Conservation (phyloP, 1,284 basidiomycete genomes). For the Ustilago trichophora region DNA sequence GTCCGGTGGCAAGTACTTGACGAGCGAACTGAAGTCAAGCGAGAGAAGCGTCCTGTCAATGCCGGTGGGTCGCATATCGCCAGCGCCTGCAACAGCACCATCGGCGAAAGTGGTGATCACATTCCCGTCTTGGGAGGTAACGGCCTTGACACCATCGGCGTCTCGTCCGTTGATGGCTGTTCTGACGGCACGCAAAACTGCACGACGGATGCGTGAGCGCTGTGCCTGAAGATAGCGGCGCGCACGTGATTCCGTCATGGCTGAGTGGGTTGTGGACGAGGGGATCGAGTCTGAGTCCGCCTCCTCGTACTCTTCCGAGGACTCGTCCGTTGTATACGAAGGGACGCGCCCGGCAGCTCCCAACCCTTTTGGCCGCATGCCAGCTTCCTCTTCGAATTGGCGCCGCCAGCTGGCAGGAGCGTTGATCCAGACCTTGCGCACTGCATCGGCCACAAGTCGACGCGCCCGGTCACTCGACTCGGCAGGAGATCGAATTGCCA, state of each 20-base stretch:
- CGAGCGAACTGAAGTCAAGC: slow-evolving; percentile 51
- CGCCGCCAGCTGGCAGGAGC: slow-evolving; percentile 63
- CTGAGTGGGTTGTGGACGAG: slow-evolving; percentile 16
- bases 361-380: slow-evolving; percentile 12
- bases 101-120: slow-evolving; percentile 32
- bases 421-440: slow-evolving; percentile 59
- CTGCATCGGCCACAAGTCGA: slow-evolving; percentile 59
- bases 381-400: slow-evolving; percentile 58
- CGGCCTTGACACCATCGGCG: slow-evolving; percentile 43
- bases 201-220: slow-evolving; percentile 54
- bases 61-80: slow-evolving; percentile 11
- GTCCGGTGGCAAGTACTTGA: slow-evolving; percentile 55
- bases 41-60: slow-evolving; percentile 46
- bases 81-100: slow-evolving; percentile 27
- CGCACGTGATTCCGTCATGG: slow-evolving; percentile 27
- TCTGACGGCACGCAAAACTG: slow-evolving; percentile 56
- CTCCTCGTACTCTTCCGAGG: slow-evolving; percentile 39
- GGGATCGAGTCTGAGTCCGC: slow-evolving; percentile 22
- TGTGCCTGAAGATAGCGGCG: slow-evolving; percentile 47
- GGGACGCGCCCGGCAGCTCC: slow-evolving; percentile 5
- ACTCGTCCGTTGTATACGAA: slow-evolving; percentile 26
- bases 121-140: slow-evolving; percentile 35
- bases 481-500: slow-evolving; percentile 60
- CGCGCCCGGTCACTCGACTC: slow-evolving; percentile 58
- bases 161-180: slow-evolving; percentile 59